Evolutionary conservation across 2,329 filamentous ascomycete species (phyloP).

Genomic region (Alternaria hordeiaustralica): DNA sequence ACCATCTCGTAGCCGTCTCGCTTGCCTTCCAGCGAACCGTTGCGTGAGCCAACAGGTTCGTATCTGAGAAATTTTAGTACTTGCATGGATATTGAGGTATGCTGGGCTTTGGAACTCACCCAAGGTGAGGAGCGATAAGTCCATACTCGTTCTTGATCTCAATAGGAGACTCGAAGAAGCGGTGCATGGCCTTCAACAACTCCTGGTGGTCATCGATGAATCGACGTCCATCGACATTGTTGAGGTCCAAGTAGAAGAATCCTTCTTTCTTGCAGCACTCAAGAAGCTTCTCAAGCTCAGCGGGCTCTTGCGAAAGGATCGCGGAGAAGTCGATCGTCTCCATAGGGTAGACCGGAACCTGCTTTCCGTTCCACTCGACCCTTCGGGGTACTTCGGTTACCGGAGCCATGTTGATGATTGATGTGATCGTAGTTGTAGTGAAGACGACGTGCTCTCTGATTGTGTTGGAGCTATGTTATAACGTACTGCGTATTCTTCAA

Average conservation of each 20-base stretch:
- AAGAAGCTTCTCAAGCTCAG: slow-evolving; percentile 60
- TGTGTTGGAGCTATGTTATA: neutral
- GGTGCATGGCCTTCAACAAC: slow-evolving; percentile 62
- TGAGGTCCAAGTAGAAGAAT: slow-evolving; percentile 64
- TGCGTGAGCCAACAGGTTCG: slow-evolving; percentile 39
- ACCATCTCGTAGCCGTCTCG: slow-evolving; percentile 45
- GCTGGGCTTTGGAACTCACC: slow-evolving; percentile 46
- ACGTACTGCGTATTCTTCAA: neutral
- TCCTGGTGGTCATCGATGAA: slow-evolving; percentile 62
- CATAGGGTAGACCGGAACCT: slow-evolving; percentile 38
- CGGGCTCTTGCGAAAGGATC: slow-evolving; percentile 62
- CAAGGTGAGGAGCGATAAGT: slow-evolving; percentile 61
- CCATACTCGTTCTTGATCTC: slow-evolving; percentile 65
- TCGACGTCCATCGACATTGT: slow-evolving; percentile 60
- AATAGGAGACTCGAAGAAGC: slow-evolving; percentile 61
- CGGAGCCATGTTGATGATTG: slow-evolving; percentile 29
- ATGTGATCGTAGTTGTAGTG: neutral
- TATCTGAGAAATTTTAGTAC: slow-evolving; percentile 1
- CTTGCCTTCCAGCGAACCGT: slow-evolving; percentile 36
- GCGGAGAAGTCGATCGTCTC: slow-evolving; percentile 60
- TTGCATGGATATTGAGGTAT: neutral
- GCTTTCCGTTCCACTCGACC: slow-evolving; percentile 42
- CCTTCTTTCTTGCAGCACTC: slow-evolving; percentile 59
- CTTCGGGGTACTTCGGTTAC: slow-evolving; percentile 26
- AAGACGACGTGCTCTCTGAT: neutral